phyloP scores from a whole-genome alignment of 176 grass and related monocot species.

The Hordeum marinum region DNA sequence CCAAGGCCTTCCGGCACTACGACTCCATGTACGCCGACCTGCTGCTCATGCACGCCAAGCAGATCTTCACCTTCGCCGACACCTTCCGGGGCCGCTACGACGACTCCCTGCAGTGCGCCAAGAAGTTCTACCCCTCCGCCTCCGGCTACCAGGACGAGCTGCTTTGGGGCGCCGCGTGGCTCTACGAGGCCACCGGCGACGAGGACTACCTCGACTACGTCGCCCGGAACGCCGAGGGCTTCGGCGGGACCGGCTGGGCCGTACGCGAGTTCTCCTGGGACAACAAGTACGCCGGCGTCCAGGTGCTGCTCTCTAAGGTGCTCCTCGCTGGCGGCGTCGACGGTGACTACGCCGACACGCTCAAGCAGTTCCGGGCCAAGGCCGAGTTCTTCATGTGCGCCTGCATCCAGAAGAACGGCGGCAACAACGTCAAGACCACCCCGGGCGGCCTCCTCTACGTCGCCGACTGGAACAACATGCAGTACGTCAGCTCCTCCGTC shows the following conservation, averaged over 20 bases:
- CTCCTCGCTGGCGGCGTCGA: slow-evolving; percentile 31
- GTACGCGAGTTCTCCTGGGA: slow-evolving; percentile 91
- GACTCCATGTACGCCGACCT: slow-evolving; percentile 69
- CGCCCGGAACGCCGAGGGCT: slow-evolving; percentile 43
- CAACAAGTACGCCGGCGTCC: slow-evolving; percentile 92
- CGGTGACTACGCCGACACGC: slow-evolving; percentile 27
- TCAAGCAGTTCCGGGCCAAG: slow-evolving; percentile 82
- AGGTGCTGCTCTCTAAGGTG: slow-evolving; percentile 79
- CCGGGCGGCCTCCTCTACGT: slow-evolving; percentile 67
- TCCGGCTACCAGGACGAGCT: slow-evolving; percentile 80
- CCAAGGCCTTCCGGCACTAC: slow-evolving; percentile 66
- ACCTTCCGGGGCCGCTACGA: slow-evolving; percentile 78
- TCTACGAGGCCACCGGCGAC: slow-evolving; percentile 76
- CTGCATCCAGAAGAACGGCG: slow-evolving; percentile 85
- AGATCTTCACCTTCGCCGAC: slow-evolving; percentile 87
- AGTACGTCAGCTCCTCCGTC: slow-evolving; percentile 63
- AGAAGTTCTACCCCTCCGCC: slow-evolving; percentile 84
- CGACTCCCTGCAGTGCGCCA: slow-evolving; percentile 42
- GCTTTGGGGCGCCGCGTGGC: slow-evolving; percentile 83
- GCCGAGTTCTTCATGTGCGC: slow-evolving; percentile 95
- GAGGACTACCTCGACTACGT: slow-evolving; percentile 63
- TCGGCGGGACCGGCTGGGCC: slow-evolving; percentile 80
- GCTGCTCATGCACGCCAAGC: slow-evolving; percentile 73
- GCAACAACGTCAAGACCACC: slow-evolving; percentile 59
- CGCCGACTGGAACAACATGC: slow-evolving; percentile 91